Percentiles rank a stretch among this genome's conserved stretches.
Evolutionary conservation across 345 rosid species (phyloP).

Genomic region (Citrus inodora): DNA sequence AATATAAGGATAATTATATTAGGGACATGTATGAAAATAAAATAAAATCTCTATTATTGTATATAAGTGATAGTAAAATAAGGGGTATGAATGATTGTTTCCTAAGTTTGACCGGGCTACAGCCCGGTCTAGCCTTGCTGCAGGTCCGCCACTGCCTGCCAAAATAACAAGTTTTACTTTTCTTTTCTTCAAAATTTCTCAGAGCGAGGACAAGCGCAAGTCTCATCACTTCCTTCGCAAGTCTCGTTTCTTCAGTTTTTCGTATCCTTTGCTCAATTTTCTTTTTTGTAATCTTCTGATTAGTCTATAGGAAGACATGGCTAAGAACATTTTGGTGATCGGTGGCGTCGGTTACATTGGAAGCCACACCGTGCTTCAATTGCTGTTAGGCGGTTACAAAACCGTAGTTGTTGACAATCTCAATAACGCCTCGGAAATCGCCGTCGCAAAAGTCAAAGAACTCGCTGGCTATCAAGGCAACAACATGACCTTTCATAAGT

Average conservation of each 20-base stretch:
- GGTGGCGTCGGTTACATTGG: conserved; percentile 99
- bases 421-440: conserved; percentile 62
- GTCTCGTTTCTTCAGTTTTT: not conserved
- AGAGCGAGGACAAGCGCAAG: not conserved
- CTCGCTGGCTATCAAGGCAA: conserved; percentile 58
- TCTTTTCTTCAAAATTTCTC: not conserved
- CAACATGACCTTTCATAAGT: conserved; percentile 65
- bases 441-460: conserved; percentile 59
- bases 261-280: not conserved
- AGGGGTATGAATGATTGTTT: no score
- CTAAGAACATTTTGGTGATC: conserved; percentile 61
- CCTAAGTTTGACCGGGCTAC: no score
- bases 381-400: conserved; percentile 62
- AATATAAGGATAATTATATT: no score
- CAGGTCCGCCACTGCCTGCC: no score
- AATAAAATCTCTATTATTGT: no score
- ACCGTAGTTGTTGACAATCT: conserved; percentile 80
- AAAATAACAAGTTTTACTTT: not conserved
- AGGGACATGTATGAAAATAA: no score
- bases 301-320: conserved; percentile 28
- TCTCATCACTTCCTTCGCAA: not conserved
- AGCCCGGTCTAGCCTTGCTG: no score
- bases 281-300: not conserved
- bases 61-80: no score
- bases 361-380: conserved; percentile 92